phyloP scores from a whole-genome alignment of 2,329 filamentous ascomycete species.

The Cordyceps pruinosa region DNA sequence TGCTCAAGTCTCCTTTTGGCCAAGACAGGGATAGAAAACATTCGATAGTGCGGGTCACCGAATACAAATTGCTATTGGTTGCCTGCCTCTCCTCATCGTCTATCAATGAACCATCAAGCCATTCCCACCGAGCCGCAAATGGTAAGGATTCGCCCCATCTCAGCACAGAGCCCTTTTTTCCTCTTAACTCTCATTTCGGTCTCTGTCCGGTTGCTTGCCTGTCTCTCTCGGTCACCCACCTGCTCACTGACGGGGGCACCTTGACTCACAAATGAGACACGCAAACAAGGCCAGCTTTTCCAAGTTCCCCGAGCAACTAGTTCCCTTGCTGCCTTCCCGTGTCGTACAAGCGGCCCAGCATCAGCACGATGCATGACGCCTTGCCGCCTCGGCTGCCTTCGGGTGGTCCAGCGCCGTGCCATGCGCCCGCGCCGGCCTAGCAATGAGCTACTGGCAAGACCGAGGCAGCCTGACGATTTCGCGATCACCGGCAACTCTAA shows the following conservation, averaged over 20 bases:
- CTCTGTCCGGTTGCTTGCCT: background rate
- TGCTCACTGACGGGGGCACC: background rate
- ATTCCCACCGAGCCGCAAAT: background rate
- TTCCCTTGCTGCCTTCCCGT: too few relatives aligned
- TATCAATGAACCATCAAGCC: background rate
- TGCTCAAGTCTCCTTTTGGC: too few relatives aligned
- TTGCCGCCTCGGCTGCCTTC: background rate
- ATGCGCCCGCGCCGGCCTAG: background rate
- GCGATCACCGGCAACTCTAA: background rate
- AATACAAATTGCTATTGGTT: too few relatives aligned
- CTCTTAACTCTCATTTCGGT: background rate
- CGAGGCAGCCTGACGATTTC: background rate
- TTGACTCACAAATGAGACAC: background rate
- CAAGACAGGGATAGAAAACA: too few relatives aligned
- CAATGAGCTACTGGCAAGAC: background rate
- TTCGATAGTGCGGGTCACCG: too few relatives aligned
- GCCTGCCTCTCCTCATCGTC: background rate
- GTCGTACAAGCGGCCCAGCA: background rate
- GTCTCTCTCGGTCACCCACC: background rate
- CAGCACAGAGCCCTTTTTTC: background rate
- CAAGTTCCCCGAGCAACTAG: too few relatives aligned
- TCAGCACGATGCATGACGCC: background rate
- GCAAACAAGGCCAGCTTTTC: background rate
- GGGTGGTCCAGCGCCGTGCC: background rate
- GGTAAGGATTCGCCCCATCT: conserved; percentile 1